Evolutionary conservation across 148 eudicot genomes (phyloP), one percentile per base, ranked within the genome.

Genomic region (Chenopodium suecicum): DNA sequence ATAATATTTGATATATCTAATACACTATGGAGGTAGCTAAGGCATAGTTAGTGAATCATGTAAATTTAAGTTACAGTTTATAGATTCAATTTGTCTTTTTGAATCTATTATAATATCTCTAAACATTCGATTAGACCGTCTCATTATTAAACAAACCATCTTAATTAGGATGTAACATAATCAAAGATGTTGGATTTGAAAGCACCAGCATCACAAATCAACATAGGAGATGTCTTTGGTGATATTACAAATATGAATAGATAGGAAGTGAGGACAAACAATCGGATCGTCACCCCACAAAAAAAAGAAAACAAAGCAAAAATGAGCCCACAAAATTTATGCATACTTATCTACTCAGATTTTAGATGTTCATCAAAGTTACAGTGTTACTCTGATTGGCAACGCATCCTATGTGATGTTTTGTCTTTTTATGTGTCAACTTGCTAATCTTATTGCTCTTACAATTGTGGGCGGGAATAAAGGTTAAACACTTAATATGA

Each of bases 361-460:
- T 81, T 84, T 70, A 67, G 67, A 73, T 20, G 74, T 63, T 20
- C 10, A 44, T 68, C 23, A 31, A 50, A 65, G 65, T 67, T 48
- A 34, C 14, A 64, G 3, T 73, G 19, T 34, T 37, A 56, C 65
- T 66, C 77, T 77, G 87, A 85, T 68, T 54, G 70, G 65, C 56
- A 54, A 60, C 64, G 87, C 69, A 85, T 85, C 87, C 84, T 66
- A 85, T 85, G 87, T 85, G 84, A 85, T 78, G 79, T 82, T 82
- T 85, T 85, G 87, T 85, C 87, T 74, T 69, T 31, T 65, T 73
- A 44, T 20, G 63, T 23, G 69, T 65, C 78, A 84, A 66, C 75
- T 78, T 80, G 47, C 16, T 17, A 72, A 63, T 71, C 54, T 74
- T 2, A 46, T 44, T 48, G 27, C 52, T 37, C 9, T 32, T 37